Conservation (phyloP, 1,284 basidiomycete species). For the Cutaneotrichosporon sp. region DNA sequence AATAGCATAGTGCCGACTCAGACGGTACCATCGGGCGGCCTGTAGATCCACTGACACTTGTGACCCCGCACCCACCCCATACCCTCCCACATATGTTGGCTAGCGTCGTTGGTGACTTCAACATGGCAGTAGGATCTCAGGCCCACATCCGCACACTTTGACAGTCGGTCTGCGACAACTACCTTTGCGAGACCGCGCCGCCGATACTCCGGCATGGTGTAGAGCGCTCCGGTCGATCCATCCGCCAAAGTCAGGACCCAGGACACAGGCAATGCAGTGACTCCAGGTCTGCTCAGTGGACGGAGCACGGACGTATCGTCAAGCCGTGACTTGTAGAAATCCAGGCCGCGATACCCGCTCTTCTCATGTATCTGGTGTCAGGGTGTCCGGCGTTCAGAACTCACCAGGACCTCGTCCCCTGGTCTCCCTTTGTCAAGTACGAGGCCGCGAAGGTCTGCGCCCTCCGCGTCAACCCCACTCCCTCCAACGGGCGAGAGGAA, state of each 20-base stretch:
- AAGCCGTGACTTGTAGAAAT: conserved; percentile 19
- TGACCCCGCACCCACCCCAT: conserved; percentile 23
- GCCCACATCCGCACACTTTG: not conserved
- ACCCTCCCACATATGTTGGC: conserved; percentile 20
- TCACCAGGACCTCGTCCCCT: conserved; percentile 19
- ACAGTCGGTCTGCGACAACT: conserved; percentile 19
- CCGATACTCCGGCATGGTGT: conserved; percentile 20
- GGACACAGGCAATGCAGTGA: conserved; percentile 7
- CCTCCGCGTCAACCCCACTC: not conserved
- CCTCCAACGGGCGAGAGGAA: not conserved
- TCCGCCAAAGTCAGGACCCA: conserved; percentile 28
- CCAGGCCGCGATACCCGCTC: conserved; percentile 9
- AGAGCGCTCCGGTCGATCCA: conserved; percentile 25
- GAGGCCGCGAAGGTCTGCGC: not conserved
- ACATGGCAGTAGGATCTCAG: conserved; percentile 17
- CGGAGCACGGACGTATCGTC: conserved; percentile 18
- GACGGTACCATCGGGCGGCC: too few species aligned
- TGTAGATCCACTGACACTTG: conserved; percentile 18
- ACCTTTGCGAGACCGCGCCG: conserved; percentile 24
- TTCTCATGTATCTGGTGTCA: conserved; percentile 10
- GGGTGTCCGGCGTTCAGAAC: not conserved
- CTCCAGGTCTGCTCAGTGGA: not conserved
- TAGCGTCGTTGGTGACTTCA: conserved; percentile 17
- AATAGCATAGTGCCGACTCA: too few species aligned
- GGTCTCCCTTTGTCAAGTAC: conserved; percentile 9